Evolutionary conservation across 2,329 filamentous ascomycete genomes (phyloP), one percentile per base, ranked within the genome.

Genomic region (Myriosclerotinia scirpicola): DNA sequence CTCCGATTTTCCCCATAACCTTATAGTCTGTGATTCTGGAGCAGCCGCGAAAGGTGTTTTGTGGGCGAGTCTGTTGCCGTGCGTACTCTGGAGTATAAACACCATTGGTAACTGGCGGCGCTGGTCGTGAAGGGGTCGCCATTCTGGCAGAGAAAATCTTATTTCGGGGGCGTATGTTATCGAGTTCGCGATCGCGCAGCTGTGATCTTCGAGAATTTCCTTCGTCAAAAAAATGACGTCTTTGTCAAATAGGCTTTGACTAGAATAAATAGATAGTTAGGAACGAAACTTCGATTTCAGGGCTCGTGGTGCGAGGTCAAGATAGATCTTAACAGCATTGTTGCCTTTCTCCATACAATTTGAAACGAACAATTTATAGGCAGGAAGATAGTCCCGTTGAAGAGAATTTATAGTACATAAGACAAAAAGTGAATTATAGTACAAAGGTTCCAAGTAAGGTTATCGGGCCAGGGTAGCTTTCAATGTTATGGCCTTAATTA

Each of bases 21-120:
- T 93, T 90, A 77, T 95, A 96, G 72, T 93, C 90, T 72, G 82
- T 81, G 71, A 96, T 93, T 74, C 86, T 87, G 59, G 93, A 95
- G 81, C 94, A 97, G 69, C 95, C 95, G 64, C 83, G 82, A 77
- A 96, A 99, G 3, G 48, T 38, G 22, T 38, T 63, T 53, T 67
- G 65, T 15, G 65, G 30, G n/a, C 58, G 58, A 48, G 59, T 54
- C 60, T 70, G 66, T 69, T 73, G 66, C 59, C 67, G 40, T 66
- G 70, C 58, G 69, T 73, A 63, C 69, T 74, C 54, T 53, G 46
- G 46, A 65, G 64, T 26, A 70, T 68, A 54, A 48, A 63, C 54
- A 69, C 67, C 63, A 71, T 72, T 54, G 69, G 71, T 71, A 73
- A 73, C 22, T 42, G 68, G 55, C 62, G 48, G 44, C 11, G 48